phyloP scores from a whole-genome alignment of 805 yeast genomes.

The Hanseniaspora meyeri region DNA sequence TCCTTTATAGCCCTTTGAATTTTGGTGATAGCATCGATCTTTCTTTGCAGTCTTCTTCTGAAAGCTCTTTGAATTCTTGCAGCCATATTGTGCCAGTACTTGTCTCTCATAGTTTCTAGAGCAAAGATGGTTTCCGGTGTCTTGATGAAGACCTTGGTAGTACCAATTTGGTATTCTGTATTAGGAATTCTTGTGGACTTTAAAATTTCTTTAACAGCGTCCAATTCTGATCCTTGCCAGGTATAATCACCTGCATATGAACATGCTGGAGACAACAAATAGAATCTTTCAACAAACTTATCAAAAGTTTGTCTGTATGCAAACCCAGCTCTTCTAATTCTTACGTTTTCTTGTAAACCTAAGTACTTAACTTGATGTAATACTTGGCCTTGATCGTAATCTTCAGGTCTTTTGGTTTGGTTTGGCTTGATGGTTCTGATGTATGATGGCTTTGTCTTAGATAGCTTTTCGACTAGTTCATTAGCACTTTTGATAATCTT shows the following conservation, averaged over 20 bases:
- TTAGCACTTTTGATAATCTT: slow-evolving; percentile 89
- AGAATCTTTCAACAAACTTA: slow-evolving; percentile 88
- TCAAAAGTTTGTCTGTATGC: slow-evolving; percentile 96
- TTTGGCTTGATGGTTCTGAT: slow-evolving; percentile 97
- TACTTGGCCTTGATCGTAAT: slow-evolving; percentile 79
- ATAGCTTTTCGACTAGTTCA: slow-evolving; percentile 72
- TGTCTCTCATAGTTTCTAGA: slow-evolving; percentile 88
- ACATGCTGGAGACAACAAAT: slow-evolving; percentile 71
- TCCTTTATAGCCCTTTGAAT: slow-evolving; percentile 77
- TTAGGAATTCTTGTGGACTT: slow-evolving; percentile 56
- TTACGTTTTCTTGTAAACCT: slow-evolving; percentile 91
- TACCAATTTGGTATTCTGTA: slow-evolving; percentile 82
- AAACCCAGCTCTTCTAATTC: slow-evolving; percentile 96
- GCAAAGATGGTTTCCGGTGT: slow-evolving; percentile 95
- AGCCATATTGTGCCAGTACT: slow-evolving; percentile 97
- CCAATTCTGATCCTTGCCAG: slow-evolving; percentile 48
- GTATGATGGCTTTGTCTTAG: slow-evolving; percentile 87
- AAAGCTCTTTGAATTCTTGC: slow-evolving; percentile 95
- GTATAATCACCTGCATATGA: slow-evolving; percentile 81
- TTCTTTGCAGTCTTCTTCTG: slow-evolving; percentile 67
- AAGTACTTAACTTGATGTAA: slow-evolving; percentile 90
- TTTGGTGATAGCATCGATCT: slow-evolving; percentile 73
- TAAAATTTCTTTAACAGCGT: slow-evolving; percentile 43
- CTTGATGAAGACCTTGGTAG: slow-evolving; percentile 82
- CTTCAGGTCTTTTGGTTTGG: slow-evolving; percentile 80